These are phyloP conservation scores for Cicer judaicum DNA, from an alignment of 306 rosid species.

Conservation along the genomic window DNA sequence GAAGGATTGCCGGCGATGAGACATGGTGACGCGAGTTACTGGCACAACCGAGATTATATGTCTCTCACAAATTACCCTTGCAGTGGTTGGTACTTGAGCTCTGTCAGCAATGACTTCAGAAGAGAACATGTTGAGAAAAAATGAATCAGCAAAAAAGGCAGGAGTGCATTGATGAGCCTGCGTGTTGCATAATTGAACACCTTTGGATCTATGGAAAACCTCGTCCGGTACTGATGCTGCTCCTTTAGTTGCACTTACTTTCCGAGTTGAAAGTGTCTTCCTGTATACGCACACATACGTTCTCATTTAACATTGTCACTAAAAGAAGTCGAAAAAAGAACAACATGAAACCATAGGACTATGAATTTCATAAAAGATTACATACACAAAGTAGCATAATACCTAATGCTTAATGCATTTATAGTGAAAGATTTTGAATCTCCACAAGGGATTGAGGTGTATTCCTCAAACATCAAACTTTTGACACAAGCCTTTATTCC, in stretches of 20 bases:
- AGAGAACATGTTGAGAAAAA: conserved; percentile 83
- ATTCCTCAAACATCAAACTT: conserved; percentile 12
- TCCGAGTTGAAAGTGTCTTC: conserved; percentile 83
- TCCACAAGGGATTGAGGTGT: neutral
- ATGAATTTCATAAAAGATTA: neutral
- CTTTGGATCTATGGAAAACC: conserved; percentile 89
- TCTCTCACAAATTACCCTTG: conserved; percentile 89
- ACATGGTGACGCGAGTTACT: conserved; percentile 84
- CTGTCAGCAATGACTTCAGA: conserved; percentile 90
- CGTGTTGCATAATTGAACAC: conserved; percentile 90
- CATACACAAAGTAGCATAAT: neutral
- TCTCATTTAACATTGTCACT: conserved; percentile 28
- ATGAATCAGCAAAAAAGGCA: conserved; percentile 93
- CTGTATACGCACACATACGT: conserved; percentile 44
- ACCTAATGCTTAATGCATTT: conserved; percentile 18
- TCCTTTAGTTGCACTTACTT: conserved; percentile 86
- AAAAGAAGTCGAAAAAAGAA: conserved; percentile 20
- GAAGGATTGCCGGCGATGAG: conserved; percentile 68
- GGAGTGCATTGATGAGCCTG: conserved; percentile 93
- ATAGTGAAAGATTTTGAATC: neutral
- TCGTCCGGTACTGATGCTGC: conserved; percentile 96
- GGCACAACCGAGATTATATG: conserved; percentile 92
- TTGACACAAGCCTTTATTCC: neutral
- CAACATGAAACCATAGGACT: neutral
- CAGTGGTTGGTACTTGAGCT: conserved; percentile 69